Evolutionary conservation across 805 yeast genomes (phyloP), one percentile per base, ranked within the genome.

Genomic region (Cyberlindnera bimundalis): DNA sequence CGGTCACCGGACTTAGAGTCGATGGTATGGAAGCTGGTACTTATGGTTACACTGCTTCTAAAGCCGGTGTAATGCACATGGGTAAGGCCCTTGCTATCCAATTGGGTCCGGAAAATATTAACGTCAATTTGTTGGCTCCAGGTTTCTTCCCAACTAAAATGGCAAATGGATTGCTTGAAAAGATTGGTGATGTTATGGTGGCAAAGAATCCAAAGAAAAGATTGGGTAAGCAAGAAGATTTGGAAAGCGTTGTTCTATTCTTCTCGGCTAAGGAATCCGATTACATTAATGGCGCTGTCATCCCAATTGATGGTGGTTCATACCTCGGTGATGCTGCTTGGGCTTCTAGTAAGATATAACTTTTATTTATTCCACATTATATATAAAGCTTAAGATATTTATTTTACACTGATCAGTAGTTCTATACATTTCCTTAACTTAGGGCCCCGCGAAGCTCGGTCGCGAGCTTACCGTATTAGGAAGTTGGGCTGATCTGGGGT

Each of bases 121-220:
- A 78, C 34, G 88, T 82, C 42, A 83, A 84, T 62, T 66, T 78
- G 11, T 60, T 83, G 47, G 87, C 88, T 6, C 90, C 90, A 0
- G 91, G 91, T 0, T 84, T 81, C 58, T 79, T 83, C 72, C 85
- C 85, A 16, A 71, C 83, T 15, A 83, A 79, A 61, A 82, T 83
- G 89, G 71, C 87, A 29, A 70, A 76, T 45, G 90, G 87, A 0
- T 50, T 83, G 34, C 64, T 84, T 34, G 73, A 67, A 28, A 65
- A 61, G 38, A 35, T 53, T 43, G 79, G 78, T 18, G 78, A 73
- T 12, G 23, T 55, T 1, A 65, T 80, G 68, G 51, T 48, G 12
- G 68, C 62, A 23, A 45, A 56, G 21, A 84, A 81, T 62, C 90
- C 90, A 13, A 67, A 79, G 51, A 65, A 68, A 39, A 70, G 91